Evolutionary conservation across 1,284 basidiomycete genomes (phyloP).

Genomic region (Ceratobasidium theobromae): DNA sequence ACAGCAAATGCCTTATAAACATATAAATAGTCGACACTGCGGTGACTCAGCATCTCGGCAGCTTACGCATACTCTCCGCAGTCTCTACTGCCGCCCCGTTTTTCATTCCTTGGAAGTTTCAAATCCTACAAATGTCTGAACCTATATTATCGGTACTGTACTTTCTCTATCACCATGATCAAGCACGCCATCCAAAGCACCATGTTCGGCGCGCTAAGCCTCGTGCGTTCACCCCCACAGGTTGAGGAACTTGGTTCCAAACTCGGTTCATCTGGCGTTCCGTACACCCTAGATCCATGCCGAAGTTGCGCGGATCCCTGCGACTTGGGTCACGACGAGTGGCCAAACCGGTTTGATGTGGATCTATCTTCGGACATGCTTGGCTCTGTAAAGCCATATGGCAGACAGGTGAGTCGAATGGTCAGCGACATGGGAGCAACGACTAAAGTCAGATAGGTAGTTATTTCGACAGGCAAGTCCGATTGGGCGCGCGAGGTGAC

Average conservation of each 20-base stretch:
- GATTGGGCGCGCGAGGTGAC: slow-evolving; percentile 84
- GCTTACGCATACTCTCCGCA: background rate
- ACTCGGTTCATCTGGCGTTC: slow-evolving; percentile 57
- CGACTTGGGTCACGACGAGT: slow-evolving; percentile 73
- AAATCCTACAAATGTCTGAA: slow-evolving; percentile 1
- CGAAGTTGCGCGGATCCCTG: slow-evolving; percentile 77
- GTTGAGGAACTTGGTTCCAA: slow-evolving; percentile 40
- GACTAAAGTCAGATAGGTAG: slow-evolving; percentile 51
- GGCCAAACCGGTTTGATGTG: slow-evolving; percentile 67
- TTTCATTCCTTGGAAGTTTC: background rate
- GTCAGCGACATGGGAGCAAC: background rate
- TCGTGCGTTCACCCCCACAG: slow-evolving; percentile 37
- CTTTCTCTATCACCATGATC: slow-evolving; percentile 6
- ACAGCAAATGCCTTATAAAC: too few species aligned
- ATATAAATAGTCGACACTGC: background rate
- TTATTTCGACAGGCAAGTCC: slow-evolving; percentile 84
- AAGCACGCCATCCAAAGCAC: slow-evolving; percentile 30
- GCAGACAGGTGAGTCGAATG: slow-evolving; percentile 61
- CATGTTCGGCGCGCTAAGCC: slow-evolving; percentile 16
- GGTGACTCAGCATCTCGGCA: background rate
- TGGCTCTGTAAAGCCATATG: slow-evolving; percentile 79
- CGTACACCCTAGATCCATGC: slow-evolving; percentile 70
- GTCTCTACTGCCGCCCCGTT: too few species aligned
- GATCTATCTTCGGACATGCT: slow-evolving; percentile 79
- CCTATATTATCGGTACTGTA: slow-evolving; percentile 24